Percentiles rank a stretch among this genome's conserved stretches.
Evolutionary conservation across 371 early-diverging fungal species (phyloP).

Genomic region (Amoeboaphelidium occidentale): DNA sequence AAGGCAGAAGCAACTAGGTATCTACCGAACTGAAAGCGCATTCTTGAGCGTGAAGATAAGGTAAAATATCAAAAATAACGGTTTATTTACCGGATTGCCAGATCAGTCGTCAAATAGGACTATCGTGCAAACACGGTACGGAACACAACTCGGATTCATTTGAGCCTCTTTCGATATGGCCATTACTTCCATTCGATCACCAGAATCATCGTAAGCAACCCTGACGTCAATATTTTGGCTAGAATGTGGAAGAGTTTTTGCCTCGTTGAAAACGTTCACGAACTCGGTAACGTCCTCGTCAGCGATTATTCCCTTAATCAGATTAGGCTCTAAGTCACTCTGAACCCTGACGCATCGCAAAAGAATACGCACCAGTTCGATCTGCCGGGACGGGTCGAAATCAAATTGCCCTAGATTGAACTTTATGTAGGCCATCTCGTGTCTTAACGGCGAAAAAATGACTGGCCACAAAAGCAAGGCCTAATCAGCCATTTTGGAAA

Average conservation of each 20-base stretch:
- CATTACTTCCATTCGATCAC: background rate
- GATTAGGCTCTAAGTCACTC: background rate
- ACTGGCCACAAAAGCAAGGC: background rate
- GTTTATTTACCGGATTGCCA: too few relatives aligned
- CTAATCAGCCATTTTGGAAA: background rate
- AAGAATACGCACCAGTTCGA: background rate
- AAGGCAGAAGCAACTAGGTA: too few relatives aligned
- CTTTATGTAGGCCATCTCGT: background rate
- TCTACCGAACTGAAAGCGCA: too few relatives aligned
- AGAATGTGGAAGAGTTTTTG: background rate
- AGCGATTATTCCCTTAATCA: background rate
- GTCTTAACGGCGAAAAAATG: background rate
- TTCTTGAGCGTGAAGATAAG: too few relatives aligned
- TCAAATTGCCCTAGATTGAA: background rate
- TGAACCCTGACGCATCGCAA: background rate
- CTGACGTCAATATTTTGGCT: background rate
- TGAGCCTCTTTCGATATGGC: background rate
- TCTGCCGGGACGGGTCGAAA: background rate
- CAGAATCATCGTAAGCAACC: background rate
- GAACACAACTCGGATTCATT: background rate
- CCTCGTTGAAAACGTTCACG: background rate
- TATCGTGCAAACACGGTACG: background rate
- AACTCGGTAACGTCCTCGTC: background rate
- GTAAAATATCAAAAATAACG: too few relatives aligned
- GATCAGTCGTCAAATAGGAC: background rate